Conservation (phyloP, 768 basidiomycete species). For the Dioszegia hungarica region DNA sequence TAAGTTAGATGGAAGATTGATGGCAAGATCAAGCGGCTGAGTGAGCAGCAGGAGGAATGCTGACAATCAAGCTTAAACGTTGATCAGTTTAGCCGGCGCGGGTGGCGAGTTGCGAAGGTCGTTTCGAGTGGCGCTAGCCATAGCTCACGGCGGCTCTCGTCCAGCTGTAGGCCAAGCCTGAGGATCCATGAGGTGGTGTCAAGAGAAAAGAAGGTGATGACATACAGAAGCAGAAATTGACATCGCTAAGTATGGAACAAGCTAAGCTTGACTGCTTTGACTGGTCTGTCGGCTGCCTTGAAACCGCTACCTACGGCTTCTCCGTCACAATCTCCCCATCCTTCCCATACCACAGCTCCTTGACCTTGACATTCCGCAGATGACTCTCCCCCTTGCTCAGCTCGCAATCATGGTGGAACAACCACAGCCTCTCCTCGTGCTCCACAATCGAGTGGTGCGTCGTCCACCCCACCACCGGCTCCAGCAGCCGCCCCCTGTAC, state of each 20-base stretch:
- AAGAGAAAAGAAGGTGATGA: not conserved
- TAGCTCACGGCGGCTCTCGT: too few relatives aligned
- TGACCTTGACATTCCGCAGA: slow-evolving; percentile 21
- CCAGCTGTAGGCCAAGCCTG: too few relatives aligned
- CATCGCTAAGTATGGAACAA: not conserved
- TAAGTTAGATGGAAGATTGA: too few relatives aligned
- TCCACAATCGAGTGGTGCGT: slow-evolving; percentile 28
- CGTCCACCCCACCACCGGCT: slow-evolving; percentile 30
- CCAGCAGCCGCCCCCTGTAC: slow-evolving; percentile 19
- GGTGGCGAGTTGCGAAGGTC: too few relatives aligned
- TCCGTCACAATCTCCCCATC: slow-evolving; percentile 9
- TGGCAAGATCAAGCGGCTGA: too few relatives aligned
- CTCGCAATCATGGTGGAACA: slow-evolving; percentile 33
- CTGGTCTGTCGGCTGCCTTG: too few relatives aligned
- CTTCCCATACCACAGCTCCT: slow-evolving; percentile 22
- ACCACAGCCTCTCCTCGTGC: slow-evolving; percentile 21
- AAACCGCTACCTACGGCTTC: not conserved
- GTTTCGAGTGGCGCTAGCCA: too few relatives aligned
- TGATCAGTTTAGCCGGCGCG: too few relatives aligned
- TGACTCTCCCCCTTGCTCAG: slow-evolving; percentile 28
- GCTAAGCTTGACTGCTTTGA: too few relatives aligned
- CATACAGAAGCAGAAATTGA: not conserved
- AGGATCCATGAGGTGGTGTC: too few relatives aligned
- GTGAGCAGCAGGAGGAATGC: too few relatives aligned
- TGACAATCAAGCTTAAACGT: too few relatives aligned